Conservation (phyloP, 371 early-diverging fungal species). For the Phascolomyces articulosus region DNA sequence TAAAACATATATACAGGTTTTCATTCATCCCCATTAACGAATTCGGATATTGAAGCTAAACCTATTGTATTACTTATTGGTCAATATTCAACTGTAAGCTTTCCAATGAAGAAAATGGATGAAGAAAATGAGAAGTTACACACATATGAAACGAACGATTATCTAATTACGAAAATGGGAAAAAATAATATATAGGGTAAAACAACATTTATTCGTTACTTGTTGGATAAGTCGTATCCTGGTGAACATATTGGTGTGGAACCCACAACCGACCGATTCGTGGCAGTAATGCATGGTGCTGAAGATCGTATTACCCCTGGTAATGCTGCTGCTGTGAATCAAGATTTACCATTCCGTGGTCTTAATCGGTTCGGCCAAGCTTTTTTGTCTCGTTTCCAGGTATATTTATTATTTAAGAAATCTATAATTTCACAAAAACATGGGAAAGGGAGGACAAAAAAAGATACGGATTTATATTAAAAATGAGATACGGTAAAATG, state of each 20-base stretch:
- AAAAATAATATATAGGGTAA: constrained; percentile 60
- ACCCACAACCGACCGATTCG: constrained; percentile 86
- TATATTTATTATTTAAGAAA: no score
- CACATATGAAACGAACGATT: no score
- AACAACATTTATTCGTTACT: constrained; percentile 83
- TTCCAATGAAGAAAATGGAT: no score
- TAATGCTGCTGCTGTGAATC: constrained; percentile 86
- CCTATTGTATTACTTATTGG: constrained; percentile 87
- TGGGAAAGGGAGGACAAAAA: no score
- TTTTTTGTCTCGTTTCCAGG: constrained; percentile 85
- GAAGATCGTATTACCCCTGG: constrained; percentile 81
- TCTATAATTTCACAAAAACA: no score
- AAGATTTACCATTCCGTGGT: constrained; percentile 80
- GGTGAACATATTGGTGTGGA: constrained; percentile 91
- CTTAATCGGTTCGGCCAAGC: constrained; percentile 79
- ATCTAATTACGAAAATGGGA: no score
- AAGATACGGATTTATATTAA: no score
- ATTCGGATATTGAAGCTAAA: constrained; percentile 82
- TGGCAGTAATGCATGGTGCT: constrained; percentile 80
- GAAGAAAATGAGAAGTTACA: not conserved
- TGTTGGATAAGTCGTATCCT: constrained; percentile 84
- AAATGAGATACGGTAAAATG: no score
- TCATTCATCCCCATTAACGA: constrained; percentile 77
- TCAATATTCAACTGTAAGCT: constrained; percentile 81
- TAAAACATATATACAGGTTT: constrained; percentile 45